phyloP scores from a whole-genome alignment of 768 basidiomycete genomes.

The Dioszegia hungarica region DNA sequence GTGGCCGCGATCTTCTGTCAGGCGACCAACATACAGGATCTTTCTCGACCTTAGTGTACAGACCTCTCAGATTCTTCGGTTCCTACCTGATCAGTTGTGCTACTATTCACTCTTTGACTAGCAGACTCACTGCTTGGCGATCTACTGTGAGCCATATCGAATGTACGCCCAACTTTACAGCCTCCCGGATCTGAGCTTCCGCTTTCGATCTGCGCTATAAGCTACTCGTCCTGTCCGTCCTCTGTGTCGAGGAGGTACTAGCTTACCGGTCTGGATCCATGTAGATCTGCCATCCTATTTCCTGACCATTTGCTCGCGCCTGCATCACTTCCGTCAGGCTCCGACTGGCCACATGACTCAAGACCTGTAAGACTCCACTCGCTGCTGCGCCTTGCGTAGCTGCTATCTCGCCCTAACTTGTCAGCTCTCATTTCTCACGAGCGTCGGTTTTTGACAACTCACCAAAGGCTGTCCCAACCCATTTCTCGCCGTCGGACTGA shows the following conservation, averaged over 20 bases:
- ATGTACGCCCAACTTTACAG: slow-evolving; percentile 34
- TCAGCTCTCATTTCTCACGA: neutral
- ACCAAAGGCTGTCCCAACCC: slow-evolving; percentile 24
- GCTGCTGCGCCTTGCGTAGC: slow-evolving; percentile 28
- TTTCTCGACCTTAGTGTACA: slow-evolving; percentile 21
- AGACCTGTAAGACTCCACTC: slow-evolving; percentile 33
- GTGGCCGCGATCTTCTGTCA: slow-evolving; percentile 14
- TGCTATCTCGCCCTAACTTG: slow-evolving; percentile 31
- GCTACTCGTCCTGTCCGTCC: neutral
- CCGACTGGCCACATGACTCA: slow-evolving; percentile 37
- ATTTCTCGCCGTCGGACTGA: slow-evolving; percentile 64
- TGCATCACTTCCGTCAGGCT: slow-evolving; percentile 38
- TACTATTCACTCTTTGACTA: neutral
- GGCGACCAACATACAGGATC: slow-evolving; percentile 24
- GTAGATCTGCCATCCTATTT: slow-evolving; percentile 42
- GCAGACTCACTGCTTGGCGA: slow-evolving; percentile 30
- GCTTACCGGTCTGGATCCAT: slow-evolving; percentile 23
- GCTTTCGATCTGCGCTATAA: slow-evolving; percentile 18
- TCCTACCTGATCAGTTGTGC: neutral
- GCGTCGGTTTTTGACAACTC: neutral
- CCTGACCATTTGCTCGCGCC: slow-evolving; percentile 24
- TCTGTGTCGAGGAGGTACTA: neutral
- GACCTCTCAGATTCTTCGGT: slow-evolving; percentile 14
- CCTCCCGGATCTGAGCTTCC: slow-evolving; percentile 37
- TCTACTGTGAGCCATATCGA: slow-evolving; percentile 47